Base-by-base conservation (phyloP, 768 basidiomycete genomes). In the Fomitopsis serialis region DNA sequence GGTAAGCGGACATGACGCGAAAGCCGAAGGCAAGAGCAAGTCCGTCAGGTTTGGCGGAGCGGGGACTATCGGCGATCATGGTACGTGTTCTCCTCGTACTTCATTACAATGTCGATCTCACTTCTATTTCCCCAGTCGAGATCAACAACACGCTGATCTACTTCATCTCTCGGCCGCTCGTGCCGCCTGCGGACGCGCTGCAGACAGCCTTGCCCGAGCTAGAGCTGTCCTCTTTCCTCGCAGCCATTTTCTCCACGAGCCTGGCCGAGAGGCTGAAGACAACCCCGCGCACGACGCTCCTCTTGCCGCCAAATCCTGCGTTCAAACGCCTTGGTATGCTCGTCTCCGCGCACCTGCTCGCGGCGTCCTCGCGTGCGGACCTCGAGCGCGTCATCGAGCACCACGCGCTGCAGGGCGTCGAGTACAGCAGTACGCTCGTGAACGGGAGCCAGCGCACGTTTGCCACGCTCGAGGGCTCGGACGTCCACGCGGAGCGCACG, bases 181-280 rank as follows among this genome's bases (percentile, higher is more conserved):
- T 82, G 2, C 93, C 92, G 15, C 97, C 97, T 0, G 74, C 78
- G 2, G 89, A 94, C 65, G 79, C 86, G 13, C 73, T 98, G 40
- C 81, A 87, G 65, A 86, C 89, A 6, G 86, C 91, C 13, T 74
- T 95, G 15, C 88, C 92, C 2, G 73, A 79, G 51, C 78, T 97
- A n/a, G 85, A 92, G 37, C 77, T 93, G 17, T 98, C 96, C 2
- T 82, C 86, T 19, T 99, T 95, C 71, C 80, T 98, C 45, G 93
- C 94, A 0, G 85, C 92, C 7, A 74, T 93, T 24, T 94, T 92
- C 67, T 91, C 96, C 2, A 87, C 92, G 11, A 81, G 81, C 11
- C 79, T 98, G 45, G 89, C 91, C 9, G 83, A 89, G 29, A 75
- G 70, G 21, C 70, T 92, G 54, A 77, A 81, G 63, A 74, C 63